Base-by-base conservation (phyloP, 495 filamentous ascomycete species). In the Aspergillus ostianus region DNA sequence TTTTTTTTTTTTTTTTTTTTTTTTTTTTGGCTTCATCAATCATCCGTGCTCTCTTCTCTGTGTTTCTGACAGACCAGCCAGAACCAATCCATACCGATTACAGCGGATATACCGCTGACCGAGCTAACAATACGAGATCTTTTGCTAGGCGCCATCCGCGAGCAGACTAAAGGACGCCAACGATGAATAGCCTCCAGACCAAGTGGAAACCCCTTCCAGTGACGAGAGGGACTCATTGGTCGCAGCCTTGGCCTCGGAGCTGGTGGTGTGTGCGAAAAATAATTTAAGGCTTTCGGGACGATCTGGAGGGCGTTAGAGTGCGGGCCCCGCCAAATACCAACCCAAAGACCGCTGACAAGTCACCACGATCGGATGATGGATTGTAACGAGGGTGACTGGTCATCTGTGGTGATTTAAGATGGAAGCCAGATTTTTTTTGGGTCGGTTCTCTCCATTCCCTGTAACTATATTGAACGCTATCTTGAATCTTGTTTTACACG, bases 231-330 rank as follows among this genome's bases (percentile, higher is more conserved):
- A 57, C 57, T 54, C 53, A 56, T 62, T 65, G 58, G 59, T 47
- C 47, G 41, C 45, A 45, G 30, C 23, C 46, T 58, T 51, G 29
- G 21, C 30, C 53, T 47, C 50, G 55, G 30, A 47, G 44, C 27
- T 57, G 47, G 52, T 51, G 53, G 57, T 61, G 55, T 58, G 56
- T 56, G 51, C 54, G 51, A 65, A 58, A 64, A 55, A 61, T 61
- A 47, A 60, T 61, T 58, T 62, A 62, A 63, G 60, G 57, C 56
- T 58, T 59, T 63, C 59, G 64, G 64, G 60, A 62, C 64, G 64
- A 66, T 66, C 64, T 66, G 59, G 64, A 66, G 60, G 64, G 63
- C 63, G 63, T 65, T 65, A 65, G 63, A 51, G 62, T 52, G 58
- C 36, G 57, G 60, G 53, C 59, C 59, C 60, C 63, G 59, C 56